A percentile compares a stretch with the other conserved stretches of the same genome.
phyloP scores from a whole-genome alignment of 352 stramenopile species.

The Blastocystis sp. region DNA sequence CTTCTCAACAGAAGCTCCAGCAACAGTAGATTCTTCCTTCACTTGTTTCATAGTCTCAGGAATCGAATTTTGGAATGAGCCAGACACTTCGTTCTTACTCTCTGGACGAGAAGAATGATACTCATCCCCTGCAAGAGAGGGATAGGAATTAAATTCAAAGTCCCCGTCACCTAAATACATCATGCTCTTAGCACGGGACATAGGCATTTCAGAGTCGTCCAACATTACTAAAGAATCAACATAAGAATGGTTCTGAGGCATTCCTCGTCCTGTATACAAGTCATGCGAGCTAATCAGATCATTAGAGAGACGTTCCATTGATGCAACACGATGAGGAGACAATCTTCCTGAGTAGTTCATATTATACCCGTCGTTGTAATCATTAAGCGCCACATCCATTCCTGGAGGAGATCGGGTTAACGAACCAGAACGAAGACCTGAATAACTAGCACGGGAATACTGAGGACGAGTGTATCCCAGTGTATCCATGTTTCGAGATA shows the following conservation, averaged over 20 bases:
- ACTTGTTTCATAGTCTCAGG: neutral
- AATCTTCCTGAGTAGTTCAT: neutral
- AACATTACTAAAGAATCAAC: conserved; percentile 21
- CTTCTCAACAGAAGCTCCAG: neutral
- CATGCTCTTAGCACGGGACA: conserved; percentile 26
- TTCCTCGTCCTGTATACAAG: neutral
- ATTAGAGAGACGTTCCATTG: neutral
- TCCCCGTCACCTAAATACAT: conserved; percentile 31
- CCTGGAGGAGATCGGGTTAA: neutral
- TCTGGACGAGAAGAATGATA: neutral
- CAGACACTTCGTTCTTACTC: neutral
- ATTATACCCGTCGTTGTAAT: neutral
- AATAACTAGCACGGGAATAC: neutral
- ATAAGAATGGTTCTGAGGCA: conserved; percentile 41
- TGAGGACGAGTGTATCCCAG: neutral
- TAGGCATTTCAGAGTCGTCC: conserved; percentile 6
- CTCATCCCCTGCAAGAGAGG: no score
- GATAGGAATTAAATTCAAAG: no score
- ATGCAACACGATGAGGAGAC: neutral
- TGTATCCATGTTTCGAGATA: conserved; percentile 42
- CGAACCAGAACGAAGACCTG: neutral
- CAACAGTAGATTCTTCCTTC: neutral
- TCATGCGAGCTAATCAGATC: neutral
- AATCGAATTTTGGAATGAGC: neutral
- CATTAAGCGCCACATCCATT: neutral